Base-by-base conservation (phyloP, 2,329 filamentous ascomycete species). In the Cordyceps militaris region DNA sequence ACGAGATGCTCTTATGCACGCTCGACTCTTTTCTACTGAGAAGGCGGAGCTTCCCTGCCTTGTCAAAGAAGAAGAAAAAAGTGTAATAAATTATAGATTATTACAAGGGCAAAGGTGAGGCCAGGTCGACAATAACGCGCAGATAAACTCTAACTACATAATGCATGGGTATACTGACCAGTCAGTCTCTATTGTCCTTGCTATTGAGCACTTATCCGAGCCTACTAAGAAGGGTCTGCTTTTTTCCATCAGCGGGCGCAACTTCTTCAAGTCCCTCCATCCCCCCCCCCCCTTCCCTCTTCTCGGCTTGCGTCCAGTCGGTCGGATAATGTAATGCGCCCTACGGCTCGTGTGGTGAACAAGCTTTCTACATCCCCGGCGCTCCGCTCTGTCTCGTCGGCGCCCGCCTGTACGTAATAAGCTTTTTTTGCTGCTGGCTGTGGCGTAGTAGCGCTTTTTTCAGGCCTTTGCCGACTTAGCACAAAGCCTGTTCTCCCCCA, bases 331-430 rank as follows among this genome's bases (percentile, higher is more conserved):
- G n/a, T n/a, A n/a, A n/a, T n/a, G n/a, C n/a, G n/a, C n/a, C n/a
- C n/a, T n/a, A n/a, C n/a, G n/a, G n/a, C n/a, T n/a, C n/a, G n/a
- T n/a, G n/a, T n/a, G n/a, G n/a, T n/a, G n/a, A n/a, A 54, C 51
- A 54, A 44, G 40, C 51, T 54, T 53, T 43, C 42, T 43, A 26
- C 8, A 36, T 44, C 3, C 51, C 26, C 34, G 51, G 19, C 19
- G 40, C 38, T 54, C 51, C 51, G 51, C 51, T 28, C 21, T 44
- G 19, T 44, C 3, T 44, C 13, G 42, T 13, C 21, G 19, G 19
- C 21, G 38, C n/a, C 36, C 28, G 38, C 40, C n/a, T n/a, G n/a
- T n/a, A n/a, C n/a, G n/a, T n/a, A 54, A 54, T 54, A 54, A 54
- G 51, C 51, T 54, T 54, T 32, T 10, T 32, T 5, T n/a, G n/a